These are phyloP conservation scores for Arthrobotrys conoides DNA, from an alignment of 2,329 filamentous ascomycete genomes.

Conservation along the genomic window DNA sequence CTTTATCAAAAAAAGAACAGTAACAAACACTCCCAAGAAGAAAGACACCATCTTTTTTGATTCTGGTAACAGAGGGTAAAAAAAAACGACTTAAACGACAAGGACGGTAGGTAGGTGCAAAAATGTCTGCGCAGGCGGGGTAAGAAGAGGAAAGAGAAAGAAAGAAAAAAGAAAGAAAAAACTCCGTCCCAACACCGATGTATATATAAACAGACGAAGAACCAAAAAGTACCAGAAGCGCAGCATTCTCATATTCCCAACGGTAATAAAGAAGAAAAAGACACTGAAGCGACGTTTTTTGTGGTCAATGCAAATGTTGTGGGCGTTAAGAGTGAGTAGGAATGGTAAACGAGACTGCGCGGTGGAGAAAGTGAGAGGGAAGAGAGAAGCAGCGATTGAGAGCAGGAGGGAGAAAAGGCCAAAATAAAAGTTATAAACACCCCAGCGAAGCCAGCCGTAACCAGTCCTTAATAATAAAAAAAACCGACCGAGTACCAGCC, in stretches of 20 bases:
- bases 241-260: conserved; percentile 39
- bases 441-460: conserved; percentile 10
- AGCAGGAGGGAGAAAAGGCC: not conserved
- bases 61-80: conserved; percentile 1
- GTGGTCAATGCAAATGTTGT: conserved; percentile 23
- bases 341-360: conserved; percentile 4
- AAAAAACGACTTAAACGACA: not conserved
- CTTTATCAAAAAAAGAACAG: not conserved
- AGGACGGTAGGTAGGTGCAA: conserved; percentile 5
- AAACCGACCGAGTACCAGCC: conserved; percentile 18
- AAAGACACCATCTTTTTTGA: conserved; percentile 10
- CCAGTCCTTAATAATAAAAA: conserved; percentile 13
- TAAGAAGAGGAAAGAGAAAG: not conserved
- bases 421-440: conserved; percentile 23
- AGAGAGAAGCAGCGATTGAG: too few relatives aligned
- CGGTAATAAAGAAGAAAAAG: conserved; percentile 11
- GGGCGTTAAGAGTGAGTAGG: conserved; percentile 24
- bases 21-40: conserved; percentile 10
- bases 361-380: conserved; percentile 1
- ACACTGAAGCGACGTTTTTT: conserved; percentile 19
- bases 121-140: conserved; percentile 1
- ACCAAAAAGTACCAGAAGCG: conserved; percentile 34
- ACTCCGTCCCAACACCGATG: conserved; percentile 60
- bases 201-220: conserved; percentile 41
- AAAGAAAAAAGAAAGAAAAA: conserved; percentile 30